Conservation (phyloP, 164 flowering plant genomes). For the Santalum album region DNA sequence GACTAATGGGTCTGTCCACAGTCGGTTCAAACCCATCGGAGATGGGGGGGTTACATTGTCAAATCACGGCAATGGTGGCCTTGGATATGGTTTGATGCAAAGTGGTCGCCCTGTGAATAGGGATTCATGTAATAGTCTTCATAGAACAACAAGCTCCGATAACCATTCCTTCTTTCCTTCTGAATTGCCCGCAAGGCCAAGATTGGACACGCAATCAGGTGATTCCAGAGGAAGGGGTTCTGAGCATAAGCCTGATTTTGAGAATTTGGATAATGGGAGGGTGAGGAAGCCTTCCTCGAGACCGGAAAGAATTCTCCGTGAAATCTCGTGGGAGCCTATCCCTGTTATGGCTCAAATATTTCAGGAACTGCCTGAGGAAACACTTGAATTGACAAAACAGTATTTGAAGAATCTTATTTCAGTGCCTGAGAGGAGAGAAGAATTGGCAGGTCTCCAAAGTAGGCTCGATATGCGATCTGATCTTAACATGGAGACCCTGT, state of each 20-base stretch:
- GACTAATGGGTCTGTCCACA: conserved; percentile 94
- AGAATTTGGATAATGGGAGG: conserved; percentile 39
- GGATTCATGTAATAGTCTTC: too few relatives aligned
- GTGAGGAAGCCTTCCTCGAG: conserved; percentile 31
- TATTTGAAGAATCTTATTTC: conserved; percentile 47
- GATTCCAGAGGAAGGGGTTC: conserved; percentile 52
- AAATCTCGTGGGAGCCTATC: conserved; percentile 59
- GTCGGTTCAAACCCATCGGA: conserved; percentile 80
- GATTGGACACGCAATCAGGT: conserved; percentile 40
- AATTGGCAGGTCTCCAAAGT: conserved; percentile 45
- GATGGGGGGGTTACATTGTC: conserved; percentile 54
- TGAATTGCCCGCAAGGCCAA: conserved; percentile 78
- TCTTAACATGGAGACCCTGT: conserved; percentile 56
- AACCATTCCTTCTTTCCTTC: conserved; percentile 91
- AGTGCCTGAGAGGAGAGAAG: conserved; percentile 54
- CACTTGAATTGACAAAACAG: conserved; percentile 46
- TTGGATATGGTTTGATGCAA: too few relatives aligned
- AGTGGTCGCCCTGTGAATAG: too few relatives aligned
- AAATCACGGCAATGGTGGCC: too few relatives aligned
- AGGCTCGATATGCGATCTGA: conserved; percentile 68
- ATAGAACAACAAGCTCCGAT: too few relatives aligned
- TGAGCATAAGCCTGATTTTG: conserved; percentile 39
- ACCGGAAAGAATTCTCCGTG: conserved; percentile 56
- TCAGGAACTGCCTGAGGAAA: conserved; percentile 55
- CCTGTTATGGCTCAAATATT: conserved; percentile 45